A percentile compares a stretch with the other conserved stretches of the same genome.
Conservation (phyloP, 2,329 filamentous ascomycete genomes). For the Claviceps paspali region DNA sequence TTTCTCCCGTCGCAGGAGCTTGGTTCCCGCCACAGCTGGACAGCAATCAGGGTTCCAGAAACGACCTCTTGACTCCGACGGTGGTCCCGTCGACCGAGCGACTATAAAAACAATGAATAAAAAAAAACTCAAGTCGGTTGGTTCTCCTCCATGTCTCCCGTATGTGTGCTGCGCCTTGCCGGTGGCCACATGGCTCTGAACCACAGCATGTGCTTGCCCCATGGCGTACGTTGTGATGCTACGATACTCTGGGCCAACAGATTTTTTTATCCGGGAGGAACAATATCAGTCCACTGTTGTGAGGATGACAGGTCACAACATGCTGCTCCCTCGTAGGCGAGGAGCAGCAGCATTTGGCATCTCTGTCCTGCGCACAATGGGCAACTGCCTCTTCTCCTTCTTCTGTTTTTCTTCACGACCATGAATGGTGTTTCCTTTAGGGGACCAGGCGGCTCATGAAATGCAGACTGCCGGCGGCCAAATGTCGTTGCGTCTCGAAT, state of each 20-base stretch:
- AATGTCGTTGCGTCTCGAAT: not conserved
- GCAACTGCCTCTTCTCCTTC: too few species aligned
- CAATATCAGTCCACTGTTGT: not conserved
- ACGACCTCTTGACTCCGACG: too few species aligned
- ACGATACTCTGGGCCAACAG: not conserved
- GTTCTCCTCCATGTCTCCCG: too few species aligned
- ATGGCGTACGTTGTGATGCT: not conserved
- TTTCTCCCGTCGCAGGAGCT: too few species aligned
- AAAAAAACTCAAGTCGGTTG: too few species aligned
- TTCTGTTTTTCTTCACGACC: not conserved
- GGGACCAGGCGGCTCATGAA: not conserved
- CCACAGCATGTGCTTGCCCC: not conserved
- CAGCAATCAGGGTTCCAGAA: too few species aligned
- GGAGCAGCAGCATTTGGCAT: too few species aligned
- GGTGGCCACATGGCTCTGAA: constrained; percentile 1
- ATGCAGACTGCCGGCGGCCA: not conserved
- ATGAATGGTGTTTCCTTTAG: not conserved
- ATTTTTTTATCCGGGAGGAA: not conserved
- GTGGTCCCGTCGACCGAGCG: too few species aligned
- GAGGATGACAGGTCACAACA: too few species aligned
- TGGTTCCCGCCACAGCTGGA: too few species aligned
- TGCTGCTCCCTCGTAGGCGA: too few species aligned
- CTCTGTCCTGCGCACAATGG: not conserved
- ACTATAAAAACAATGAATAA: not conserved
- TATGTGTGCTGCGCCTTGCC: not conserved